These are phyloP conservation scores for Aplosporella prunicola DNA, from an alignment of 2,329 filamentous ascomycete genomes.

Conservation along the genomic window DNA sequence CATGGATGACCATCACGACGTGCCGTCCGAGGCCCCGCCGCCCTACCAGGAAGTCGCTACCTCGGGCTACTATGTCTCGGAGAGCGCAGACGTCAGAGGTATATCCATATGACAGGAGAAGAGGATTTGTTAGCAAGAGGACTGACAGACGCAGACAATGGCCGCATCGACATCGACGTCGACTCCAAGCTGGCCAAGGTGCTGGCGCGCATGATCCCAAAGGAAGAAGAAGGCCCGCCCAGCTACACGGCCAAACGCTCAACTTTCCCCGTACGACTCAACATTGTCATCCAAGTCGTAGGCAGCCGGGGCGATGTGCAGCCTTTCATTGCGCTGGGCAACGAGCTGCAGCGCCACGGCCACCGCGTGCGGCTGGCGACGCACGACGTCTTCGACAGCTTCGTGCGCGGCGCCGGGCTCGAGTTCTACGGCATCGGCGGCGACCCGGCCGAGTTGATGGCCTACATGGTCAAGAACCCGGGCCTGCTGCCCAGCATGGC, in stretches of 20 bases:
- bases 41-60: slow-evolving; percentile 1
- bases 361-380: slow-evolving; percentile 51
- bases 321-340: slow-evolving; percentile 50
- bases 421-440: slow-evolving; percentile 52
- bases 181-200: slow-evolving; percentile 13
- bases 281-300: slow-evolving; percentile 49
- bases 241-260: too few species aligned
- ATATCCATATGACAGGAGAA: too few species aligned
- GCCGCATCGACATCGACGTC: slow-evolving; percentile 20
- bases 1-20: neutral
- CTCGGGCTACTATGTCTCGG: neutral
- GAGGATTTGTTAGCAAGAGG: neutral
- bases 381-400: slow-evolving; percentile 44
- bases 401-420: slow-evolving; percentile 43
- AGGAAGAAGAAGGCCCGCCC: too few species aligned
- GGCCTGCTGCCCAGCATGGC: slow-evolving; percentile 41
- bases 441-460: slow-evolving; percentile 42
- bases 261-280: slow-evolving; percentile 27
- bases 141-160: slow-evolving; percentile 9
- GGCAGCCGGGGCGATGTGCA: slow-evolving; percentile 47
- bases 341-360: slow-evolving; percentile 39
- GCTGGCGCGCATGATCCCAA: neutral
- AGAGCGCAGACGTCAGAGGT: neutral
- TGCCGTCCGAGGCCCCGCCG: neutral
- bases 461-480: slow-evolving; percentile 75